Evolutionary conservation across 208 protist genomes (phyloP).

Genomic region (Trypanosoma platydactyli): DNA sequence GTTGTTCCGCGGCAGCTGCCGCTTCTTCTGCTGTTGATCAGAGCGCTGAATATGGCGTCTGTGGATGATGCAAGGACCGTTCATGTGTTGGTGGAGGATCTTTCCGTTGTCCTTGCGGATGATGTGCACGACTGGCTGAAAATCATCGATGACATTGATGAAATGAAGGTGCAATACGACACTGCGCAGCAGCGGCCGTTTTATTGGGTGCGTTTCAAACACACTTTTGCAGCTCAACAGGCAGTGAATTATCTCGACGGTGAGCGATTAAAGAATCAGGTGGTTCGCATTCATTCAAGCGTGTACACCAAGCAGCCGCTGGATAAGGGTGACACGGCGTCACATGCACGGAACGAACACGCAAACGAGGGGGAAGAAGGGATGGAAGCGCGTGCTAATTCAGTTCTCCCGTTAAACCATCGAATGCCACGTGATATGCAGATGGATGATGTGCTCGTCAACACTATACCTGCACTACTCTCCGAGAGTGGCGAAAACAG

Average conservation of each 20-base stretch:
- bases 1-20: background rate
- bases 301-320: constrained; percentile 31
- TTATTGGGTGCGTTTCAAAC: constrained; percentile 64
- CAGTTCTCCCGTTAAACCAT: constrained; percentile 63
- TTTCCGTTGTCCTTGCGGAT: constrained; percentile 37
- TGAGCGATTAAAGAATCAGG: constrained; percentile 59
- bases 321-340: too few relatives aligned
- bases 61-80: constrained; percentile 41
- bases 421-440: constrained; percentile 54
- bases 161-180: constrained; percentile 82
- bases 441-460: constrained; percentile 56
- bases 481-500: background rate
- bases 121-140: constrained; percentile 76
- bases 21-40: background rate
- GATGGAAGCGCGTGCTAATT: constrained; percentile 8
- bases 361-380: background rate
- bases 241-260: constrained; percentile 68
- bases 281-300: constrained; percentile 52
- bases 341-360: too few relatives aligned
- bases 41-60: constrained; percentile 15
- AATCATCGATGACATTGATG: constrained; percentile 61
- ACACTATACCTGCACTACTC: constrained; percentile 30
- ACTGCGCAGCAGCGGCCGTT: constrained; percentile 35
- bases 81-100: constrained; percentile 56
- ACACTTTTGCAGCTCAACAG: constrained; percentile 43